Base-by-base conservation (phyloP, 2,329 filamentous ascomycete genomes). In the Colletotrichum siamense region DNA sequence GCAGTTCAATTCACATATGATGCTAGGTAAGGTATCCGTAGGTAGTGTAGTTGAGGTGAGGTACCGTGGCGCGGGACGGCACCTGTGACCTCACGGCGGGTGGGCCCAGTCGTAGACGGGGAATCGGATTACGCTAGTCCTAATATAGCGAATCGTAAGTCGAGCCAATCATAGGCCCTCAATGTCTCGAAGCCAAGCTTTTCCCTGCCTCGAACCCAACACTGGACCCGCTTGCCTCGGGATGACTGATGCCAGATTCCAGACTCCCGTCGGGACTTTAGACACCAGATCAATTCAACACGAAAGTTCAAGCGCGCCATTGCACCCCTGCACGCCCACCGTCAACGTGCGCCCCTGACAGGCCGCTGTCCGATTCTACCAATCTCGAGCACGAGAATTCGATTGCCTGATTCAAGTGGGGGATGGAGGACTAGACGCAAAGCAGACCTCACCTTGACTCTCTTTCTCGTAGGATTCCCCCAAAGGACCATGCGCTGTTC, bases 381-480 rank as follows among this genome's bases (percentile, higher is more conserved):
- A 75, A 72, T 64, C 73, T 66, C 13, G 12, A 52, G 16, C 28
- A 12, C n/a, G 61, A 63, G 69, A 75, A 75, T 75, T 39, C 62
- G 69, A 66, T 72, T 75, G 73, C 73, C 73, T 75, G 26, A 62
- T 66, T 61, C 36, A 18, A 39, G 64, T 69, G 64, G 61, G 68
- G 18, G 52, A 65, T 44, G 34, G 30, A 12, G 34, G 36, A 39
- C 16, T 9, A 39, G 36, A 39, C 16, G 36, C 36, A 39, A 39
- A 39, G 18, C 30, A 63, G 57, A 44, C 39, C 18, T 44, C 39
- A 44, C n/a, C 44, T 49, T 5, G 44, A 49, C 16, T 49, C n/a
- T 49, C n/a, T 22, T 49, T 10, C 44, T 22, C n/a, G 44, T 22
- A 49, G 44, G 44, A 49, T 49, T 49, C 10, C 39, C 44, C 44